Conservation (phyloP, 2,329 filamentous ascomycete species). For the Didymella glomerata region DNA sequence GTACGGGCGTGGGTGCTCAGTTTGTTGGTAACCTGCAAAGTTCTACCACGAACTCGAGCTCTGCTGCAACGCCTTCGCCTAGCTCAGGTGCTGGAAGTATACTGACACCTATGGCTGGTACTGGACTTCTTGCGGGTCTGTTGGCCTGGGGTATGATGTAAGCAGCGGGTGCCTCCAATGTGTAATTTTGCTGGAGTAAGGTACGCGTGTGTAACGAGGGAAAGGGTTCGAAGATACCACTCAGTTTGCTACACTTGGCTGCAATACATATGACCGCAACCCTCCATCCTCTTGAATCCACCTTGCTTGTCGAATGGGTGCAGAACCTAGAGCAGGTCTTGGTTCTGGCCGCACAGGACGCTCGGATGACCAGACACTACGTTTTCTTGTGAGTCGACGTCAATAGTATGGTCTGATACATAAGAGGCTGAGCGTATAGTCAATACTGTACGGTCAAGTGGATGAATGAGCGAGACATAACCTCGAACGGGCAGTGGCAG, state of each 20-base stretch:
- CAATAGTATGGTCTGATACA: too few species aligned
- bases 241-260: neutral
- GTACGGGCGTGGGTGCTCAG: constrained; percentile 51
- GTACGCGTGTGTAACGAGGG: neutral
- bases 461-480: too few species aligned
- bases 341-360: too few species aligned
- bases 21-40: constrained; percentile 35
- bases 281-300: neutral
- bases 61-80: constrained; percentile 1
- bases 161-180: neutral
- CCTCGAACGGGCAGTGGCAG: too few species aligned
- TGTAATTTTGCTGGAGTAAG: neutral
- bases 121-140: constrained; percentile 29
- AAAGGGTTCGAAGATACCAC: neutral
- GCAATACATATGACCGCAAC: neutral
- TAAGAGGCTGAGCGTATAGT: too few species aligned
- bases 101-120: constrained; percentile 30
- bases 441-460: too few species aligned
- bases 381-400: too few species aligned
- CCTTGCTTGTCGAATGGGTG: neutral
- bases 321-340: neutral
- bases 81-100: constrained; percentile 28
- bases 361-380: too few species aligned
- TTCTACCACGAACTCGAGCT: constrained; percentile 10
- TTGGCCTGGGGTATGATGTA: constrained; percentile 34